phyloP scores from a whole-genome alignment of 2,329 filamentous ascomycete genomes.

The Mycosphaerella arachidis region DNA sequence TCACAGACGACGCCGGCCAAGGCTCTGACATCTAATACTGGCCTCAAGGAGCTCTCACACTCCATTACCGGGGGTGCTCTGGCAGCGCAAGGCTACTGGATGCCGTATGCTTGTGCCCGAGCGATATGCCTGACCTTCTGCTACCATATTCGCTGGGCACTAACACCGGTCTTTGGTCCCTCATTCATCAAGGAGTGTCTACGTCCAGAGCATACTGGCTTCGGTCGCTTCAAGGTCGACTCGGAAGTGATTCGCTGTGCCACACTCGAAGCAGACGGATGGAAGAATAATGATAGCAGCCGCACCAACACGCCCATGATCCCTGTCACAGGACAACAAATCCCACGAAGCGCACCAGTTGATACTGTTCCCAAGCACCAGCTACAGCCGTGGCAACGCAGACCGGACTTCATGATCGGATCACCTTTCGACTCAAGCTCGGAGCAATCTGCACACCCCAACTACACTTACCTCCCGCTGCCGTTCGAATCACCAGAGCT shows the following conservation, averaged over 20 bases:
- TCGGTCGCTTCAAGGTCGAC: conserved; percentile 42
- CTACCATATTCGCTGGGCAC: conserved; percentile 71
- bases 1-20: conserved; percentile 82
- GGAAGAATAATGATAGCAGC: conserved; percentile 24
- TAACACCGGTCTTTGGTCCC: conserved; percentile 86
- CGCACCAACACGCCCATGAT: conserved; percentile 13
- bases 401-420: conserved; percentile 22
- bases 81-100: conserved; percentile 94
- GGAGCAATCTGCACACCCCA: conserved; percentile 6
- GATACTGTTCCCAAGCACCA: conserved; percentile 2
- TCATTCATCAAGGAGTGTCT: conserved; percentile 72
- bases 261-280: conserved; percentile 35
- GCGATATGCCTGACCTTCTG: conserved; percentile 90
- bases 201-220: conserved; percentile 57
- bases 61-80: conserved; percentile 93
- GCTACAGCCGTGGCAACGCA: conserved; percentile 10
- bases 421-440: conserved; percentile 25
- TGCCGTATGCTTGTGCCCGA: conserved; percentile 81
- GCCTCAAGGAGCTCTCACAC: conserved; percentile 82
- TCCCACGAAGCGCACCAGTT: conserved; percentile 20
- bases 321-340: conserved; percentile 5
- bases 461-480: conserved; percentile 12
- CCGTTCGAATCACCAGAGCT: conserved; percentile 22
- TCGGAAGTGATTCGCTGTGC: conserved; percentile 37
- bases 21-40: conserved; percentile 64